phyloP scores from a whole-genome alignment of 495 filamentous ascomycete genomes.

The Aspergillus sclerotiicarbonarius region DNA sequence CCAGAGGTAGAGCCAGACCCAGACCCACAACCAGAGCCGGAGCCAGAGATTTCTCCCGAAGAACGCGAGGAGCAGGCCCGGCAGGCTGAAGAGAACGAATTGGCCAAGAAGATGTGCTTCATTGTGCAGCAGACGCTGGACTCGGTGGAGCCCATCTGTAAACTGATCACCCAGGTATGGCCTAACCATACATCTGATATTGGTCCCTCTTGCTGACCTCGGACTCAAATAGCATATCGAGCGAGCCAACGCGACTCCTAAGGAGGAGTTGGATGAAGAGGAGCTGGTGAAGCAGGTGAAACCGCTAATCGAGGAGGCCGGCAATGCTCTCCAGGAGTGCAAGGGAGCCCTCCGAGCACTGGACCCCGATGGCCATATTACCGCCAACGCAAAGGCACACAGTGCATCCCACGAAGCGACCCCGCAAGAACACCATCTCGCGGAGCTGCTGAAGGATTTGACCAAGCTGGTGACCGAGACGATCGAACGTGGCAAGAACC shows the following conservation, averaged over 20 bases:
- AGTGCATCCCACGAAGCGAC: conserved; percentile 68
- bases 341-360: conserved; percentile 80
- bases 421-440: conserved; percentile 74
- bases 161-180: conserved; percentile 75
- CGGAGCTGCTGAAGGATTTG: conserved; percentile 70
- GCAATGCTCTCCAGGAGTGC: conserved; percentile 72
- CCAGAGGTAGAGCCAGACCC: not conserved
- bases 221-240: conserved; percentile 61
- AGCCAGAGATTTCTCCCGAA: conserved; percentile 20
- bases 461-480: conserved; percentile 59
- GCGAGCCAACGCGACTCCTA: conserved; percentile 68
- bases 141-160: conserved; percentile 73
- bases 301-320: conserved; percentile 77
- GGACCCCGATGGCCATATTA: conserved; percentile 77
- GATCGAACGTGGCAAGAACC: conserved; percentile 75
- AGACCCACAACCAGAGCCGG: conserved; percentile 27
- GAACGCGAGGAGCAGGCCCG: conserved; percentile 48
- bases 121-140: conserved; percentile 76
- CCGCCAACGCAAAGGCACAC: conserved; percentile 74
- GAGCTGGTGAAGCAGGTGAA: conserved; percentile 74
- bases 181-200: not conserved
- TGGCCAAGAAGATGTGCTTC: conserved; percentile 67
- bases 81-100: conserved; percentile 55
- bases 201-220: too few species aligned
- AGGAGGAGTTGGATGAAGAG: conserved; percentile 83